These are phyloP conservation scores for Penicillium sp. DNA, from an alignment of 2,329 filamentous ascomycete species.

Conservation along the genomic window DNA sequence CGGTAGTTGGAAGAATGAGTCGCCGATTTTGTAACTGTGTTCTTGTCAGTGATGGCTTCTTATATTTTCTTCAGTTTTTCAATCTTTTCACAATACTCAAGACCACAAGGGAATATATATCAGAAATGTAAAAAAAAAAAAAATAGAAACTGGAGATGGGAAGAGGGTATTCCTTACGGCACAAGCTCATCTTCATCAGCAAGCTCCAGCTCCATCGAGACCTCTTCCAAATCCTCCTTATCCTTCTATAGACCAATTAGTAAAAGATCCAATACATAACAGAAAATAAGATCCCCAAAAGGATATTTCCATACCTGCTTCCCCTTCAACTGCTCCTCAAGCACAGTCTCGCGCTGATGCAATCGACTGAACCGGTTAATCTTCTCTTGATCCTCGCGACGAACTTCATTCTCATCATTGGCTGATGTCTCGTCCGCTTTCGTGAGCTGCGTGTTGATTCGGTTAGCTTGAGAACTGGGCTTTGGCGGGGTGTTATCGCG, in stretches of 20 bases:
- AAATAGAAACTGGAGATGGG: neutral
- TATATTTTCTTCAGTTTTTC: neutral
- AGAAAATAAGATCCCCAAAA: neutral
- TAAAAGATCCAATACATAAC: neutral
- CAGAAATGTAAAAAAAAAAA: neutral
- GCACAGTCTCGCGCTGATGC: conserved; percentile 75
- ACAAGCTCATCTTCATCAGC: conserved; percentile 93
- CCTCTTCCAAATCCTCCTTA: conserved; percentile 94
- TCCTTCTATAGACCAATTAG: conserved; percentile 67
- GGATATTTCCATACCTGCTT: conserved; percentile 58
- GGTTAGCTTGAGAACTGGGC: conserved; percentile 1
- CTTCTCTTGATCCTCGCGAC: conserved; percentile 95
- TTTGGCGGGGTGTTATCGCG: conserved; percentile 1
- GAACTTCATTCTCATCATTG: conserved; percentile 84
- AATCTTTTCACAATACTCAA: neutral
- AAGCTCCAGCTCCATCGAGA: conserved; percentile 86
- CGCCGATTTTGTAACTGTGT: conserved; percentile 87
- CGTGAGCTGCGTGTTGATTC: conserved; percentile 63
- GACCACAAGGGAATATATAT: neutral
- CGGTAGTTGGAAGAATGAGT: conserved; percentile 86
- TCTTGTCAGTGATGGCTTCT: conserved; percentile 6
- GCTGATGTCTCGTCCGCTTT: conserved; percentile 82
- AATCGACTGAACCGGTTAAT: conserved; percentile 97
- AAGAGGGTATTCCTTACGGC: conserved; percentile 62
- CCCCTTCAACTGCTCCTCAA: conserved; percentile 75